These are phyloP conservation scores for Przewalskia tangutica DNA, from an alignment of 257 asterid genomes.

Conservation along the genomic window DNA sequence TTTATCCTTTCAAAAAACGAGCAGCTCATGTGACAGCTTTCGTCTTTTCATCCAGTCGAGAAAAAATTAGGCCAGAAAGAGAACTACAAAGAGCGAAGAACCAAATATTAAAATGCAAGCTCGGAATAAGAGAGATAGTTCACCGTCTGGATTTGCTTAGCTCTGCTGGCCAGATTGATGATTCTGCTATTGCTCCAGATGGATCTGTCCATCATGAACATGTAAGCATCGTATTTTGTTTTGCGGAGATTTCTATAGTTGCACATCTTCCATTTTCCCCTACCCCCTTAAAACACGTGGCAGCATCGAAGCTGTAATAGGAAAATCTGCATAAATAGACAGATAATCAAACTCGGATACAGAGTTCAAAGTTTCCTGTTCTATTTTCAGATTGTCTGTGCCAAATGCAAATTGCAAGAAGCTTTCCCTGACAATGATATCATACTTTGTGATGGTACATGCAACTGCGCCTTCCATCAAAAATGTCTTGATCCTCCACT, in stretches of 20 bases:
- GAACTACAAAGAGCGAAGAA: constrained; percentile 79
- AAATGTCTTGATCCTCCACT: constrained; percentile 91
- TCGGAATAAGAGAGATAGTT: constrained; percentile 92
- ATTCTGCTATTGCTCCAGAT: constrained; percentile 66
- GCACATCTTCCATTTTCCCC: background rate
- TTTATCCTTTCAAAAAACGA: background rate
- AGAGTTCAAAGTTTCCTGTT: constrained; percentile 13
- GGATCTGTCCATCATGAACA: constrained; percentile 91
- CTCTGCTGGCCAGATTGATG: constrained; percentile 61
- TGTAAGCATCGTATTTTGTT: constrained; percentile 28
- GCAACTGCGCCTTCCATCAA: constrained; percentile 92
- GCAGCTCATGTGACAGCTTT: constrained; percentile 7
- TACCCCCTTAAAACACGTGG: background rate
- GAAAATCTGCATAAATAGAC: background rate
- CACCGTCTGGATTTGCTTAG: constrained; percentile 74
- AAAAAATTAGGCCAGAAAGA: constrained; percentile 82
- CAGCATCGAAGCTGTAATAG: background rate
- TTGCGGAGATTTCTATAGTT: background rate
- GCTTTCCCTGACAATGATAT: constrained; percentile 84
- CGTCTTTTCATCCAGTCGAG: constrained; percentile 52
- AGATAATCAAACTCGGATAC: background rate
- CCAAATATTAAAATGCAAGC: constrained; percentile 81
- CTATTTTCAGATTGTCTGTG: constrained; percentile 67
- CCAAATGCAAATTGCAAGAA: constrained; percentile 76
- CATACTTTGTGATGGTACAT: constrained; percentile 92